These are phyloP conservation scores for Erigeron canadensis DNA, from an alignment of 129 eudicot species.

Conservation along the genomic window DNA sequence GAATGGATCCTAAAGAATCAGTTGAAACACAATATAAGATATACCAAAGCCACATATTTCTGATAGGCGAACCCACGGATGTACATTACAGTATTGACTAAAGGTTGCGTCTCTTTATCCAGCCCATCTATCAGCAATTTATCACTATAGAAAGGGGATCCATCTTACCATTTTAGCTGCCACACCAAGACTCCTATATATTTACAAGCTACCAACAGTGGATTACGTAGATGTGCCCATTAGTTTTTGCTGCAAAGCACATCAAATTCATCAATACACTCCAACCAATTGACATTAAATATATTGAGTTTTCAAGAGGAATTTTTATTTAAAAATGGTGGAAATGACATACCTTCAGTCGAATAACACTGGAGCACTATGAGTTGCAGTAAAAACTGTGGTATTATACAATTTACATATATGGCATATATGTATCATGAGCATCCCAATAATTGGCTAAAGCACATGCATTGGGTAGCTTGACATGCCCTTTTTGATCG, in stretches of 20 bases:
- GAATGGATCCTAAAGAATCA: too few species aligned
- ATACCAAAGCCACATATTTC: too few species aligned
- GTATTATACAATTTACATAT: conserved; percentile 31
- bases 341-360: conserved; percentile 18
- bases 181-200: conserved; percentile 26
- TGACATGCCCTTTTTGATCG: conserved; percentile 1
- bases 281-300: conserved; percentile 13
- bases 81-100: too few species aligned
- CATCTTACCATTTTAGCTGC: conserved; percentile 15
- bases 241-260: conserved; percentile 20
- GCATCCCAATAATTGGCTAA: conserved; percentile 14
- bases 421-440: conserved; percentile 16
- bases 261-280: conserved; percentile 2
- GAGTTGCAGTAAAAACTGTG: conserved; percentile 31
- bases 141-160: conserved; percentile 9
- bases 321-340: not conserved
- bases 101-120: too few species aligned
- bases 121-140: not conserved
- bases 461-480: conserved; percentile 15
- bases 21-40: too few species aligned
- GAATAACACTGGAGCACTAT: conserved; percentile 21
- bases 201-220: conserved; percentile 35
- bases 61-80: too few species aligned
- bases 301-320: not conserved
- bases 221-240: conserved; percentile 13